Evolutionary conservation across 352 stramenopile species (phyloP).

Genomic region (Globisporangium irregulare): DNA sequence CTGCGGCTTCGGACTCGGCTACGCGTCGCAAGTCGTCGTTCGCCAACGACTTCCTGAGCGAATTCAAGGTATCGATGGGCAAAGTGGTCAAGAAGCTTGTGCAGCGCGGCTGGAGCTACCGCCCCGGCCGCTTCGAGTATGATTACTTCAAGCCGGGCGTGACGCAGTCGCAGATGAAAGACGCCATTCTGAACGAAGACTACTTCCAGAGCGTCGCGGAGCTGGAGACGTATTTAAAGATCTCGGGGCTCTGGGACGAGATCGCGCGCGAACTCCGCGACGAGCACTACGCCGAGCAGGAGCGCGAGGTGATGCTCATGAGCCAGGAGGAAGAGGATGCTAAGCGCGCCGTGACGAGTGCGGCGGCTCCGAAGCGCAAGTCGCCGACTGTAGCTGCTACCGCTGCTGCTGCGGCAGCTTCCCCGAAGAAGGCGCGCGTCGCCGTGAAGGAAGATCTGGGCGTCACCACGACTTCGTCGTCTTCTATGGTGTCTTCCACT

Average conservation of each 20-base stretch:
- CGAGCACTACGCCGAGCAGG: constrained; percentile 24
- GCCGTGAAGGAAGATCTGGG: not conserved
- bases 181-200: constrained; percentile 53
- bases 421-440: constrained; percentile 17
- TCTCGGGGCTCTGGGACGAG: constrained; percentile 56
- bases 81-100: constrained; percentile 54
- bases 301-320: constrained; percentile 21
- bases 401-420: not conserved
- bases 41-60: constrained; percentile 8
- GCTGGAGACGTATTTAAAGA: constrained; percentile 69
- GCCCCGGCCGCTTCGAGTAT: constrained; percentile 75
- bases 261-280: constrained; percentile 42
- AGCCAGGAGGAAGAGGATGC: constrained; percentile 25
- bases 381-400: not conserved
- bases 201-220: constrained; percentile 71
- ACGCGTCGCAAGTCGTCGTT: constrained; percentile 3
- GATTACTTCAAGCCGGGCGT: constrained; percentile 77
- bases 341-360: not conserved
- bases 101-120: constrained; percentile 61
- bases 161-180: constrained; percentile 42
- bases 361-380: constrained; percentile 25
- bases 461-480: not conserved
- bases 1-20: not conserved
- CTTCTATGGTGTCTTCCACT: not conserved
- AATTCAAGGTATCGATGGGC: constrained; percentile 51